Evolutionary conservation across 768 basidiomycete species (phyloP).

Genomic region (Leccinum uliginosum): DNA sequence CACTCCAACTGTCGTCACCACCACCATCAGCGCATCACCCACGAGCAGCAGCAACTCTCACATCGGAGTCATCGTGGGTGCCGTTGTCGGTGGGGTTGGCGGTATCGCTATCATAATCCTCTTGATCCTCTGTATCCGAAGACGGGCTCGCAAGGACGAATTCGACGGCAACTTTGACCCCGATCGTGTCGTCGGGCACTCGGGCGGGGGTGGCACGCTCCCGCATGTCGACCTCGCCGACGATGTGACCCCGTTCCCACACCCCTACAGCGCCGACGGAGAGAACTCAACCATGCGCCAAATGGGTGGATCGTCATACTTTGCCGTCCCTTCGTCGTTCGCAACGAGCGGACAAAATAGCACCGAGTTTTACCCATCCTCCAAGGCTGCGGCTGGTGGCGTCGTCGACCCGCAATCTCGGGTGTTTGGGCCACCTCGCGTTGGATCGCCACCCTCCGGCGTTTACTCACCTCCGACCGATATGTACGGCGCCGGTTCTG

Average conservation of each 20-base stretch:
- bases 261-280: neutral
- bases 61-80: slow-evolving; percentile 46
- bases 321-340: slow-evolving; percentile 1
- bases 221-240: slow-evolving; percentile 25
- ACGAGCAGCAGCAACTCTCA: slow-evolving; percentile 2
- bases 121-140: slow-evolving; percentile 29
- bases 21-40: slow-evolving; percentile 2
- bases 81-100: slow-evolving; percentile 47
- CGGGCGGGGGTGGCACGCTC: slow-evolving; percentile 21
- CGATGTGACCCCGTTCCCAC: slow-evolving; percentile 28
- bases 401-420: slow-evolving; percentile 8
- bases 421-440: neutral
- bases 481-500: slow-evolving; percentile 11
- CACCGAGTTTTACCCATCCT: slow-evolving; percentile 9
- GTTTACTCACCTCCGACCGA: slow-evolving; percentile 4
- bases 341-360: neutral
- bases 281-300: slow-evolving; percentile 22
- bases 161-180: slow-evolving; percentile 51
- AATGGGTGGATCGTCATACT: slow-evolving; percentile 11
- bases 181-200: slow-evolving; percentile 35
- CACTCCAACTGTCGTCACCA: slow-evolving; percentile 12
- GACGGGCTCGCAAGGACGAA: slow-evolving; percentile 30
- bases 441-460: neutral
- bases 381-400: neutral
- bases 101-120: slow-evolving; percentile 25